Conservation (phyloP, 192 early-diverging fungal species). For the Spizellomyces sp. region DNA sequence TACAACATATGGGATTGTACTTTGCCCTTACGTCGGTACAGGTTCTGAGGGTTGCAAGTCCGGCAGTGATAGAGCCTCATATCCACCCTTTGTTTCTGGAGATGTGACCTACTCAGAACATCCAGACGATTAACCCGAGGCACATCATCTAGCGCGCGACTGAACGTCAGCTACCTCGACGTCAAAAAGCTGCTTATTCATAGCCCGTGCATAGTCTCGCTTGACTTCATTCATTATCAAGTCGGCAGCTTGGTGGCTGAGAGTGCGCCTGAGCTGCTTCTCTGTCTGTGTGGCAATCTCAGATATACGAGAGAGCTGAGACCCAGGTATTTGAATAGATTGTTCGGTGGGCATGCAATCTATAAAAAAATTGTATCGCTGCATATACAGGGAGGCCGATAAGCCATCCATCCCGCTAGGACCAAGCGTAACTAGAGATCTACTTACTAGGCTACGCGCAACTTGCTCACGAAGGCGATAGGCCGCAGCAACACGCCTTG, state of each 20-base stretch:
- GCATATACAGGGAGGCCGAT: neutral
- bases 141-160: too few relatives aligned
- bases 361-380: conserved; percentile 52
- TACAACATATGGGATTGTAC: too few relatives aligned
- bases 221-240: conserved; percentile 44
- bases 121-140: too few relatives aligned
- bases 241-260: conserved; percentile 3
- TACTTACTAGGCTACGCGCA: conserved; percentile 40
- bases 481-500: conserved; percentile 46
- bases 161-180: conserved; percentile 34
- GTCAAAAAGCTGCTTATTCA: conserved; percentile 57
- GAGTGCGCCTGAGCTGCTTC: neutral
- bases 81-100: too few relatives aligned
- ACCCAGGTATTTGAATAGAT: conserved; percentile 27
- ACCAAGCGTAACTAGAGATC: neutral
- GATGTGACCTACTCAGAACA: too few relatives aligned
- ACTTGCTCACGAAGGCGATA: conserved; percentile 37
- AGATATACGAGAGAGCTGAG: conserved; percentile 31
- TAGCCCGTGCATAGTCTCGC: conserved; percentile 48
- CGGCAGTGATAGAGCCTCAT: too few relatives aligned
- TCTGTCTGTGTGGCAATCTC: conserved; percentile 26
- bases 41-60: too few relatives aligned
- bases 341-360: conserved; percentile 58
- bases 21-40: too few relatives aligned
- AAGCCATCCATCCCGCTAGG: neutral